Evolutionary conservation across 352 stramenopile genomes (phyloP), one percentile per base, ranked within the genome.

Genomic region (Globisporangium sylvaticum): DNA sequence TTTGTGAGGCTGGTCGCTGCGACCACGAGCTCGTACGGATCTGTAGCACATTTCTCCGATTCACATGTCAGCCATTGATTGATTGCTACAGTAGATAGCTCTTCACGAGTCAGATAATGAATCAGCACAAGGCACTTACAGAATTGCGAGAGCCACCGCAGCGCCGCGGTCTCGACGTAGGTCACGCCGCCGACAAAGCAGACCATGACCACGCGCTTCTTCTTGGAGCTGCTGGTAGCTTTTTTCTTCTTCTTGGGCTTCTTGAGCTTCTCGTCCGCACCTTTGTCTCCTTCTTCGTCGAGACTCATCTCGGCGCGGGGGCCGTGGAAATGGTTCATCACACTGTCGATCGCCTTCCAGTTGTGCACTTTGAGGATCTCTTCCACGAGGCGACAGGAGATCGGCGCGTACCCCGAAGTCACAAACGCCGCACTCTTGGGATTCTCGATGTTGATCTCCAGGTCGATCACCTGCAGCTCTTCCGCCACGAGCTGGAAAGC

Each of bases 101-200:
- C 18, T 37, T 37, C 52, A 37, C 15, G 24, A 37, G 24, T 34
- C 14, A 56, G 22, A 56, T 18, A 20, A 9, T 56, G 27, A 42
- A 60, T 1, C 46, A 50, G 12, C 37, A 44, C 8, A 25, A 31
- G 10, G 15, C 3, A 79, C 83, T 66, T 74, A 91, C 83, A 90
- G 56, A 88, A 90, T 8, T 75, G 81, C 12, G 77, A 63, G 25
- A 92, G 79, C 83, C 83, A 95, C 8, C 87, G 78, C 14, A 95
- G 68, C 9, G 85, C 87, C 12, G 87, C 84, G 53, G 94, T 77
- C 58, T 95, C 87, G 20, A 87, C 67, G 60, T 86, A 89, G 8
- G 84, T 90, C 4, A 93, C 72, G 5, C 86, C 86, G 1, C 87
- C 86, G 0, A 92, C 75, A 64, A 94, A 80, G 32, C 74, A 90